Percentiles rank a stretch among this genome's conserved stretches.
These are phyloP conservation scores for Penicillium maclennaniae DNA, from an alignment of 495 filamentous ascomycete genomes.

Conservation along the genomic window DNA sequence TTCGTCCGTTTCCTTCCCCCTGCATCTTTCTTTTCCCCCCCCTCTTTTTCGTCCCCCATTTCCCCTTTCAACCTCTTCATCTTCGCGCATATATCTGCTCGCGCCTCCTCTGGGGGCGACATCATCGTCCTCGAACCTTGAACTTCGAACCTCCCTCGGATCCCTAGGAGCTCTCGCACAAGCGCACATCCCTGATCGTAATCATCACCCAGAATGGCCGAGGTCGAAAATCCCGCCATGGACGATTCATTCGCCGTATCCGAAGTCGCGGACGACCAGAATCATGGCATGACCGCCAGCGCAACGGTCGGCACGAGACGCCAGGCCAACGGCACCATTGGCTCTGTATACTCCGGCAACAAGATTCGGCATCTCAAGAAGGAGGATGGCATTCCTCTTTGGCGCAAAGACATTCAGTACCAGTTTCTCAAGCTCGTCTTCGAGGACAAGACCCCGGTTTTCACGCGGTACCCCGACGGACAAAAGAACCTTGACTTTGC, in stretches of 20 bases:
- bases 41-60: slow-evolving; percentile 14
- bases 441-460: slow-evolving; percentile 76
- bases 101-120: slow-evolving; percentile 21
- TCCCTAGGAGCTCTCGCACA: slow-evolving; percentile 9
- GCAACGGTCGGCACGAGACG: slow-evolving; percentile 56
- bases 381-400: slow-evolving; percentile 92
- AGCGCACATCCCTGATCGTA: slow-evolving; percentile 3
- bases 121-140: slow-evolving; percentile 8
- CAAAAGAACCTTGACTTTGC: slow-evolving; percentile 79
- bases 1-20: slow-evolving; percentile 20
- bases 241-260: slow-evolving; percentile 47
- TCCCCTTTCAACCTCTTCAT: slow-evolving; percentile 7
- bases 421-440: slow-evolving; percentile 92
- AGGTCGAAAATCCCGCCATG: slow-evolving; percentile 37
- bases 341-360: slow-evolving; percentile 75
- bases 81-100: slow-evolving; percentile 12
- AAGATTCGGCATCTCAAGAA: slow-evolving; percentile 97
- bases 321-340: slow-evolving; percentile 63
- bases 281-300: slow-evolving; percentile 50
- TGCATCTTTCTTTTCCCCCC: slow-evolving; percentile 8
- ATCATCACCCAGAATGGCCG: slow-evolving; percentile 30
- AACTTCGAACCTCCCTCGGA: slow-evolving; percentile 6
- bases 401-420: slow-evolving; percentile 96
- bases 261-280: slow-evolving; percentile 41
- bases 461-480: slow-evolving; percentile 75